phyloP scores from a whole-genome alignment of 371 early-diverging fungal genomes.

The Syncephalis plumigaleata region DNA sequence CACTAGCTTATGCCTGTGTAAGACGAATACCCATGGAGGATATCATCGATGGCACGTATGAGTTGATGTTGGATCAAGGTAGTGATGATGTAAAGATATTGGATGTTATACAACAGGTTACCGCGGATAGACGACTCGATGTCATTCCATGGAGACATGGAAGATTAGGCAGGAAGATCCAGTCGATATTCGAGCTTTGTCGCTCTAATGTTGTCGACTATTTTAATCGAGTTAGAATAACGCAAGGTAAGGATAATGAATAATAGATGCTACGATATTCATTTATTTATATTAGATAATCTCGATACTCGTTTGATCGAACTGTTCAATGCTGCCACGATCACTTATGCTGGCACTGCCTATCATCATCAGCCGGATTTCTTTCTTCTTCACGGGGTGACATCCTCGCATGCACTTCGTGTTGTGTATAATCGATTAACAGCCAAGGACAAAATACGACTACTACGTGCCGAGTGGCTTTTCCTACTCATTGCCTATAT shows the following conservation, averaged over 20 bases:
- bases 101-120: background rate
- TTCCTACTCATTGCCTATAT: too few species aligned
- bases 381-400: constrained; percentile 2
- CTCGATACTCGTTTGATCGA: background rate
- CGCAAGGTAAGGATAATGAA: background rate
- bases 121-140: too few species aligned
- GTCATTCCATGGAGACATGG: background rate
- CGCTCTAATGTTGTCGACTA: background rate
- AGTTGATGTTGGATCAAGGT: background rate
- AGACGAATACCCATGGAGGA: background rate
- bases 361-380: background rate
- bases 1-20: constrained; percentile 4
- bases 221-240: background rate
- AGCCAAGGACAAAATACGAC: background rate
- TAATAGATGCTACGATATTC: background rate
- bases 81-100: too few species aligned
- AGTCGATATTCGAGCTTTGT: background rate
- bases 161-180: background rate
- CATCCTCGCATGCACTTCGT: constrained; percentile 1
- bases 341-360: background rate
- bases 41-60: background rate
- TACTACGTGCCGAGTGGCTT: background rate
- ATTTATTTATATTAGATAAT: background rate
- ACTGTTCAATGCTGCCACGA: background rate
- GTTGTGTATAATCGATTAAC: background rate